Base-by-base conservation (phyloP, 495 filamentous ascomycete species). In the Aspergillus egyptiacus region DNA sequence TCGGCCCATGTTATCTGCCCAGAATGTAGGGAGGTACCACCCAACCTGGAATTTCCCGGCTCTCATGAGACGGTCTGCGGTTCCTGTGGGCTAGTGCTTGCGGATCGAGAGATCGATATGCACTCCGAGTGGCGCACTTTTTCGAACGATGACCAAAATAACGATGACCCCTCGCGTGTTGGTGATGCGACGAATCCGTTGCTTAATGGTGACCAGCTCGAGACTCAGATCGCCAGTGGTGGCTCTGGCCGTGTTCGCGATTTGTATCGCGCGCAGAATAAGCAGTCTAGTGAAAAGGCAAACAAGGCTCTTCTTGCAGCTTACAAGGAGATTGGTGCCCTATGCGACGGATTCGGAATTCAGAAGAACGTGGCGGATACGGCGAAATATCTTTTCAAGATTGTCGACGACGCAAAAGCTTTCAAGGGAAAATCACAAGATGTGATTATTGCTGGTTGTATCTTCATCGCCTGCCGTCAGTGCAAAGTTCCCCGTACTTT, bases 51-150 rank as follows among this genome's bases (percentile, higher is more conserved):
- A 63, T 93, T 96, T 59, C 91, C 88, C 58, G 84, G 89, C 3
- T 84, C 81, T 10, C 93, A 95, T 38, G 91, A 97, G 66, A 87
- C 90, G 58, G 89, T 97, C 39, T 98, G 93, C 65, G 85, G 74
- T 13, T 87, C 85, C 17, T 98, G 93, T 57, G 93, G 93, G 18
- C 68, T 96, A n/a, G 93, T 98, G 10, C 74, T 97, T 27, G 84
- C 84, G 41, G 87, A 91, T 62, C 85, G 89, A 50, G 87, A 93
- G 57, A 88, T 98, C 45, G 93, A 97, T 58, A 89, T 89, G 51
- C 84, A 94, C 41, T 95, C 89, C 41, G 93, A 98, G 72, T 98
- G 93, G 93, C 88, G 93, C 58, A 98, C 94, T 6, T 98, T 98
- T 67, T 85, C 88, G 50, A 96, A 96, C 68, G 93, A 98, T 58